These are phyloP conservation scores for Avicennia marina DNA, from an alignment of 257 asterid genomes.

Conservation along the genomic window DNA sequence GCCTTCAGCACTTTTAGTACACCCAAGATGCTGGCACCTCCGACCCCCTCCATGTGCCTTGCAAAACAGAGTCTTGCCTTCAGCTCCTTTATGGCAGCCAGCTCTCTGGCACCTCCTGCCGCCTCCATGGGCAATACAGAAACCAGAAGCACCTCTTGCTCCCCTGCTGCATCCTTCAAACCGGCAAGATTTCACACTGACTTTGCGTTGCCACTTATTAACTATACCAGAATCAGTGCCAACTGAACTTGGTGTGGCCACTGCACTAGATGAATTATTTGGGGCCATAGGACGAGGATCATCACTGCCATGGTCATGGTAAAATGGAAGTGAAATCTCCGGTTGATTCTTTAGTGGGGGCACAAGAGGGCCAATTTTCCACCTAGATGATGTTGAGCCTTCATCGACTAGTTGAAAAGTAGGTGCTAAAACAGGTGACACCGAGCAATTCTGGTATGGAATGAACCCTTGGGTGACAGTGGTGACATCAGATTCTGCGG, in stretches of 20 bases:
- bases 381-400: constrained; percentile 62
- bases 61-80: constrained; percentile 54
- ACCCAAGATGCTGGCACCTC: constrained; percentile 56
- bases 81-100: constrained; percentile 65
- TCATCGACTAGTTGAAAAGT: constrained; percentile 39
- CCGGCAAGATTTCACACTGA: constrained; percentile 32
- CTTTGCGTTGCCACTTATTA: constrained; percentile 24
- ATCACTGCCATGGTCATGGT: constrained; percentile 8
- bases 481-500: constrained; percentile 46
- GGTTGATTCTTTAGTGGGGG: constrained; percentile 24
- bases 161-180: constrained; percentile 58
- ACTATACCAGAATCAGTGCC: constrained; percentile 17
- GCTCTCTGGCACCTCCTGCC: constrained; percentile 59
- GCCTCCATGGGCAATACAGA: constrained; percentile 66
- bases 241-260: constrained; percentile 10
- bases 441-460: constrained; percentile 18
- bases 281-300: constrained; percentile 9
- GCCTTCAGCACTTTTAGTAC: constrained; percentile 69
- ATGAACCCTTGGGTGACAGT: constrained; percentile 29
- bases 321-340: constrained; percentile 6
- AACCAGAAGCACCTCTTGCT: constrained; percentile 69
- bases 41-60: constrained; percentile 63
- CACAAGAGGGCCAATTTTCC: constrained; percentile 43
- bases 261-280: constrained; percentile 5
- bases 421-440: constrained; percentile 19